Base-by-base conservation (phyloP, 169 alveolate species). In the Toxoplasma gondii region DNA sequence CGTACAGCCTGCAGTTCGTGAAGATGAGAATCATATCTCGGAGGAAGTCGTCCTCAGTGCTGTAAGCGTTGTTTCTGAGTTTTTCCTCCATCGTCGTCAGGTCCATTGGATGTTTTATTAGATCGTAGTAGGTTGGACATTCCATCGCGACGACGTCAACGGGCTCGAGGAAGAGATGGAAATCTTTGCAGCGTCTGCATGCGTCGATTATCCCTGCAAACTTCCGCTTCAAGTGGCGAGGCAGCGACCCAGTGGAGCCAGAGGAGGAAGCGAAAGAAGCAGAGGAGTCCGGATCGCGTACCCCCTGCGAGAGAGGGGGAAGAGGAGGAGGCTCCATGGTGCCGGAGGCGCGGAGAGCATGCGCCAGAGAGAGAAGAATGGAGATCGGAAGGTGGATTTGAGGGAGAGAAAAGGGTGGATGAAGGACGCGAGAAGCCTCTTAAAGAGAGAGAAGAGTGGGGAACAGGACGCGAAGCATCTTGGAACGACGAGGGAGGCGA, bases 1-100 rank as follows among this genome's bases (percentile, higher is more conserved):
- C 95, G 38, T 36, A 87, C 95, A 86, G 84, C 70, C 95, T 87
- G 93, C 95, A 93, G 93, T 93, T 93, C 83, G 92, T 70, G 93
- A 93, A 93, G 90, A 93, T 87, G 69, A 93, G 95, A 67, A 93
- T 91, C 93, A 93, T 45, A 58, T 93, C 95, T 24, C 49, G 4
- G 36, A 93, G 49, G 70, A 93, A 93, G 83, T 81, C 95, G 64
- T 84, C 95, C 64, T 93, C 95, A 83, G 82, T 88, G 34, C 88
- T 84, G 84, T 93, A 93, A 34, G 69, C 91, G 74, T 84, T 86
- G 22, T 67, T 43, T 44, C 84, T 88, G 74, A 93, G 95, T 69
- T 93, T 93, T 41, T 84, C 95, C 69, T 93, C 95, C 95, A 93
- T 93, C 27, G 95, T 93, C 67, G 78, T 81, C 64, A 93, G 91